Base-by-base conservation (phyloP, 306 rosid species). In the Cucurbita ficifolia region DNA sequence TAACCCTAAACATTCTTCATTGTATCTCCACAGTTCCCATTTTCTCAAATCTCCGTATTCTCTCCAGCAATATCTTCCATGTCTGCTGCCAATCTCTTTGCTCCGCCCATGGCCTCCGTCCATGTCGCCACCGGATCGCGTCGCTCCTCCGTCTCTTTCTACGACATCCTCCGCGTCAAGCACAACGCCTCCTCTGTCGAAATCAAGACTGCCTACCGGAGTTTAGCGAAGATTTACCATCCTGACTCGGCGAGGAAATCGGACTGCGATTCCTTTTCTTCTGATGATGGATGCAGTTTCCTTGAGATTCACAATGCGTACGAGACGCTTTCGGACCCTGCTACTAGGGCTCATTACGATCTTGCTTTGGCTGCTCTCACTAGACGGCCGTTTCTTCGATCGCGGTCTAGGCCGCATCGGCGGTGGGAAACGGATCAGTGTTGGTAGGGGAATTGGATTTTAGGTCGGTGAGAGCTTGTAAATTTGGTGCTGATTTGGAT, bases 341-440 rank as follows among this genome's bases (percentile, higher is more conserved):
- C 88, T 1, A 79, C 97, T 2, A 85, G 98, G 56, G 88, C 87
- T 12, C 29, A 75, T 14, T 93, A 93, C 19, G 98, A 93, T 56
- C 61, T 82, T 17, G 81, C 92, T 6, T 4, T 93, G 82, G 51
- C 75, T 33, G 83, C 76, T 11, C 59, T 7, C 11, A 76, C 40
- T 5, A 74, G 79, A n/a, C 64, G 67, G 11, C 56, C 69, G 6
- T 16, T 16, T 43, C 50, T 45, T 21, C 53, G 49, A 33, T 5
- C 85, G 19, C 89, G 85, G 74, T 87, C 77, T 56, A 77, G 80
- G 76, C 5, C 82, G 79, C 83, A 84, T 69, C 88, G 96, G 14
- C 79, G 89, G 46, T 93, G 98, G 98, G 97, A 93, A 75, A 93
- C 97, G 24, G 97, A 93, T 38, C 98, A 93, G 88, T 93, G 98